These are phyloP conservation scores for Backusella mclennaniae DNA, from an alignment of 192 early-diverging fungal species.

Conservation along the genomic window DNA sequence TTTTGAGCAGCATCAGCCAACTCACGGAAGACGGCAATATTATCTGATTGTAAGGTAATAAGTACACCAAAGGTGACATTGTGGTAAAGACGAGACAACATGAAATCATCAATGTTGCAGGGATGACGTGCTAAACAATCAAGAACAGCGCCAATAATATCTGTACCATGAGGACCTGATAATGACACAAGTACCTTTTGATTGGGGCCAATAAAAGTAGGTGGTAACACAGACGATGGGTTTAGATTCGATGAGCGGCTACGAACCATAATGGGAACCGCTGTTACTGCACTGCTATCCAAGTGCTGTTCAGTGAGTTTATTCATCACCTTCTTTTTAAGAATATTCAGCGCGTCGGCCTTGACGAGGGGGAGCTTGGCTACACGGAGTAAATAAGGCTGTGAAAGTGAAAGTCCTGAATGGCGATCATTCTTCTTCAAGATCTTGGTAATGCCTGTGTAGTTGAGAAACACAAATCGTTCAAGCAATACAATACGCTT, in stretches of 20 bases:
- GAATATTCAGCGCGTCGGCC: slow-evolving; percentile 56
- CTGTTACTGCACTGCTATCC: neutral
- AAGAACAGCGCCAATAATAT: slow-evolving; percentile 85
- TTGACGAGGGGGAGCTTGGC: slow-evolving; percentile 63
- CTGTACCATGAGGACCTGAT: slow-evolving; percentile 87
- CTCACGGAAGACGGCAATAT: slow-evolving; percentile 77
- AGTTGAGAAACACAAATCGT: slow-evolving; percentile 82
- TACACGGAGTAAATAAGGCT: slow-evolving; percentile 61
- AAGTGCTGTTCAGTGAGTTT: slow-evolving; percentile 44
- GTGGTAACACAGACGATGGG: slow-evolving; percentile 21
- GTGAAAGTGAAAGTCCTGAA: slow-evolving; percentile 71
- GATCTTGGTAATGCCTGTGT: slow-evolving; percentile 83
- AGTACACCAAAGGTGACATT: slow-evolving; percentile 94
- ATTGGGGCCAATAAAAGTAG: slow-evolving; percentile 55
- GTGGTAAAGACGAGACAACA: slow-evolving; percentile 85
- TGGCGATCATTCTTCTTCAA: slow-evolving; percentile 87
- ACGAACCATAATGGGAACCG: slow-evolving; percentile 30
- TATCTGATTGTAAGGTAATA: slow-evolving; percentile 67
- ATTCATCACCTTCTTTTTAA: slow-evolving; percentile 73
- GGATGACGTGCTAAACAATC: slow-evolving; percentile 69
- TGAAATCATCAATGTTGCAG: slow-evolving; percentile 84
- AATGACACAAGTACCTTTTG: slow-evolving; percentile 82
- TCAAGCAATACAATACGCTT: slow-evolving; percentile 70
- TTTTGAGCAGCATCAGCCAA: slow-evolving; percentile 71
- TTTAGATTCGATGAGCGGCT: slow-evolving; percentile 25